Percentiles rank a stretch among this genome's conserved stretches.
Evolutionary conservation across 2,329 filamentous ascomycete genomes (phyloP).

Genomic region (Paecilomyces variotii): DNA sequence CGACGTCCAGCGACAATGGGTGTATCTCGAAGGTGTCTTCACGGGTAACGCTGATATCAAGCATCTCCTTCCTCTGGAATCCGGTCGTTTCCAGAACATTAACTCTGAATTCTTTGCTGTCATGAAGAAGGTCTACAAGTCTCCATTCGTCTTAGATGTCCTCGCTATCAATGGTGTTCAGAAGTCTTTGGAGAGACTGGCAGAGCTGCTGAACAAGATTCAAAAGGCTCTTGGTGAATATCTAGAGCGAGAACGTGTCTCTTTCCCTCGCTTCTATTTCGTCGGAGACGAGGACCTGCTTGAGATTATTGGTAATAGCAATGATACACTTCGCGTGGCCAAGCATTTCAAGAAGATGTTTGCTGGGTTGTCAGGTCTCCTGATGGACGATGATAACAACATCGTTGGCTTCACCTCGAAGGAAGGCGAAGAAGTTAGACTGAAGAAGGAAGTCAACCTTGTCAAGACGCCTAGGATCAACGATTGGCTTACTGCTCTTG

Average conservation of each 20-base stretch:
- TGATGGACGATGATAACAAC: slow-evolving; percentile 82
- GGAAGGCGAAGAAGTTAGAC: slow-evolving; percentile 77
- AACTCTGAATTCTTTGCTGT: slow-evolving; percentile 98
- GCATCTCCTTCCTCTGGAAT: slow-evolving; percentile 91
- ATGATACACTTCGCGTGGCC: slow-evolving; percentile 88
- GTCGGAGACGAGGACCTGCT: slow-evolving; percentile 97
- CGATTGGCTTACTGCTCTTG: slow-evolving; percentile 92
- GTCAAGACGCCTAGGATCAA: slow-evolving; percentile 95
- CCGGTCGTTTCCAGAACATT: slow-evolving; percentile 96
- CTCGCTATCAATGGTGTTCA: slow-evolving; percentile 93
- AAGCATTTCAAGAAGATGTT: slow-evolving; percentile 99
- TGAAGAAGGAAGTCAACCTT: slow-evolving; percentile 88
- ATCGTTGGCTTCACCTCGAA: slow-evolving; percentile 93
- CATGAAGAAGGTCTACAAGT: slow-evolving; percentile 98
- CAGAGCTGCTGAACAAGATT: slow-evolving; percentile 97
- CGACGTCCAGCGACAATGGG: slow-evolving; percentile 99
- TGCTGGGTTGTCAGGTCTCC: slow-evolving; percentile 80
- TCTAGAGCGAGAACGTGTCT: slow-evolving; percentile 91
- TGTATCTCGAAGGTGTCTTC: slow-evolving; percentile 97
- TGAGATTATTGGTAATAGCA: slow-evolving; percentile 99
- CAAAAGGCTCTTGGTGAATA: slow-evolving; percentile 98
- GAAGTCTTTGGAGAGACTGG: slow-evolving; percentile 87
- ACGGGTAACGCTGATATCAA: slow-evolving; percentile 99
- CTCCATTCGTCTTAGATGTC: slow-evolving; percentile 90
- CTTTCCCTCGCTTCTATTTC: slow-evolving; percentile 98